Base-by-base conservation (phyloP, 1,284 basidiomycete genomes). In the Athelia psychrophila region DNA sequence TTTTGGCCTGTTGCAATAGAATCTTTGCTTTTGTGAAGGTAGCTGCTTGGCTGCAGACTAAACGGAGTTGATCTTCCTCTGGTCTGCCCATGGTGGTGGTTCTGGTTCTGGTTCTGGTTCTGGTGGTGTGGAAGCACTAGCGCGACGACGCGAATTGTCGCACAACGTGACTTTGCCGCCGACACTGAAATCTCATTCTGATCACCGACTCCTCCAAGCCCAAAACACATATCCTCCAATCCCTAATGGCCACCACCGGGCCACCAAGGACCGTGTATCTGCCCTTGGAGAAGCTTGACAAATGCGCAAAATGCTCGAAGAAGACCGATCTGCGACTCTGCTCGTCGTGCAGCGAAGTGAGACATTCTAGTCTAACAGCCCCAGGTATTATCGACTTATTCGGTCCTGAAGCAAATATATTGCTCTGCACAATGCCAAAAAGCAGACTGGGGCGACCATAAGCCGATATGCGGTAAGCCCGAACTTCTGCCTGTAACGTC, bases 381-480 rank as follows among this genome's bases (percentile, higher is more conserved):
- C 6, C 20, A 16, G n/a, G 20, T 42, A 8, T 42, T 22, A n/a
- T 42, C n/a, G n/a, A n/a, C n/a, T 18, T 8, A 42, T 42, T 16
- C 8, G 27, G 5, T 15, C 32, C 6, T 22, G 24, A 48, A 74
- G 69, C 53, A 52, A 18, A 55, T 65, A 8, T 75, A 75, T 52
- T 74, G 71, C 57, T 73, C 72, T 22, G 32, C 52, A 9, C 62
- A 64, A 49, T 76, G 72, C 51, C 72, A 76, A 54, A 68, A 59
- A 35, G 50, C 47, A 6, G 68, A 72, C 51, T 73, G 74, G 71
- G 44, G 58, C 10, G 27, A 46, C 3, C 74, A 76, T 51, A 74
- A 74, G 51, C 3, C 24, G 4, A 42, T 47, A 8, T 76, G 74
- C 56, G 67, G 69, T 73, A 56, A 48, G 33, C 22, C 48, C 48